Conservation (phyloP, 108 stramenopile species). For the Stephanodiscus triporus region DNA sequence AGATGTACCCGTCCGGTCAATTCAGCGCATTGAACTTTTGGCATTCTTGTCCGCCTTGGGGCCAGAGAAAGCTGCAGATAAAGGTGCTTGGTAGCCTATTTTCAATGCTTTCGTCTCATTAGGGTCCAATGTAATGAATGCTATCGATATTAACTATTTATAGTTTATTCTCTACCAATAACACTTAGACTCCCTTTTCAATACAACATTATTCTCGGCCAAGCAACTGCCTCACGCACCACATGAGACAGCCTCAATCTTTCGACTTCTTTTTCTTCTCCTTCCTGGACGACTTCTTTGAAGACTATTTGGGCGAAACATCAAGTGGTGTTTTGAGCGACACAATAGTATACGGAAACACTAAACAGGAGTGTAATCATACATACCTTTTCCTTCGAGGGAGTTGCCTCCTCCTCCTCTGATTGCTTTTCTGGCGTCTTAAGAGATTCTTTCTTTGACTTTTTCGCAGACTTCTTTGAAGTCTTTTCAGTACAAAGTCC, state of each 20-base stretch:
- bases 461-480: slow-evolving; percentile 44
- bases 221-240: neutral
- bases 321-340: neutral
- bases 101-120: neutral
- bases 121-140: too few species aligned
- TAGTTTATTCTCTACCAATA: too few species aligned
- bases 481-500: neutral
- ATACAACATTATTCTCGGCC: neutral
- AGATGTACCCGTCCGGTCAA: too few species aligned
- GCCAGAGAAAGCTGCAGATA: too few species aligned
- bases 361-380: neutral
- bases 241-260: slow-evolving; percentile 24
- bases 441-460: slow-evolving; percentile 54
- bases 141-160: too few species aligned
- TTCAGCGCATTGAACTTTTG: too few species aligned
- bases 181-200: too few species aligned
- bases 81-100: neutral
- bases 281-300: slow-evolving; percentile 41
- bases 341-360: neutral
- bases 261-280: slow-evolving; percentile 58
- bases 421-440: slow-evolving; percentile 44
- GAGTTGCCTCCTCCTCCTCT: slow-evolving; percentile 46
- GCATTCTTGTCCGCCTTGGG: too few species aligned
- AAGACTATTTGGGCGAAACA: slow-evolving; percentile 20
- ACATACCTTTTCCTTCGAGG: slow-evolving; percentile 13